Base-by-base conservation (phyloP, 139 green algal species). In the Gonium pectorale region DNA sequence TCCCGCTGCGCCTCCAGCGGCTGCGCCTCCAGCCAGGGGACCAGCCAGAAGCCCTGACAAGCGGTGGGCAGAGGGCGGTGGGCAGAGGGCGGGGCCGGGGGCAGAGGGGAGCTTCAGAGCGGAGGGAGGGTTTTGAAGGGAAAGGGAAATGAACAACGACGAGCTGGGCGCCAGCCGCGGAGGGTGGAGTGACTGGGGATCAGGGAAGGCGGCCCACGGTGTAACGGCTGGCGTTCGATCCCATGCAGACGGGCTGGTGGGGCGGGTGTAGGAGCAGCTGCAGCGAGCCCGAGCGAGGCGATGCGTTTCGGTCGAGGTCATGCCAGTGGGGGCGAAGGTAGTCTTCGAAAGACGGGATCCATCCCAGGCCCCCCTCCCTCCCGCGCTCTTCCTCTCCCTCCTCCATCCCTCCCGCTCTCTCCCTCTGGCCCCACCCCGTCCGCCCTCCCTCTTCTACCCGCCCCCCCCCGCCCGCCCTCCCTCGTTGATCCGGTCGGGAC, bases 1-100 rank as follows among this genome's bases (percentile, higher is more conserved):
- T 6, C 38, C 0, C 73, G 73, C 38, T 67, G 73, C 29, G 40
- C 73, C 73, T 81, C 73, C 3, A 19, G 15, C 2, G 37, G 26
- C 33, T 43, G 41, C 54, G 54, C 37, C 17, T 40, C 38, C 26
- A 81, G 56, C 54, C 54, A 69, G n/a, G 54, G 38, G 5, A 35
- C 24, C 24, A 81, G 15, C 73, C 73, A 81, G 73, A 69, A 81
- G 8, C 73, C 73, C 73, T 81, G 49, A 38, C 46, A 11, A 54
- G 13, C 13, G 46, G 13, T 54, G 13, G 46, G 46, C 46, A 24
- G 44, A 3, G 26, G 17, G 67, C 19, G 31, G 40, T 4, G 5
- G 21, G 24, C 5, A 33, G 19, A 64, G 21, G 24, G 8, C 5
- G 56, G 19, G 56, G 21, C 24, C 5, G 56, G 24, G 21, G 56